These are phyloP conservation scores for Podaxis sp. DNA, from an alignment of 768 basidiomycete species.

Conservation along the genomic window DNA sequence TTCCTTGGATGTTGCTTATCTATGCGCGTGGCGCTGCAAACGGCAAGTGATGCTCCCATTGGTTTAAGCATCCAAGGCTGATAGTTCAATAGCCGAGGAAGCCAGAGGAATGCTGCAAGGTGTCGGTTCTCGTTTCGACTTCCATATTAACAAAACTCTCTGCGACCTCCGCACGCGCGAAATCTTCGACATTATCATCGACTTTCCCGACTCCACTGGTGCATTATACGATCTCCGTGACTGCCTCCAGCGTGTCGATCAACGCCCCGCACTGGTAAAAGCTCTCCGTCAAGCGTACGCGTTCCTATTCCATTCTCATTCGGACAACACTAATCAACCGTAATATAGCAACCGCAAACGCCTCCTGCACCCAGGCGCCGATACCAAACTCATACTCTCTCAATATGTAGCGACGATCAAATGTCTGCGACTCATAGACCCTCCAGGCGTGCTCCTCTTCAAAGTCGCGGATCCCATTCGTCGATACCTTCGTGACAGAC, in stretches of 20 bases:
- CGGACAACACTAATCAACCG: background rate
- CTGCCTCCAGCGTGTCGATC: constrained; percentile 76
- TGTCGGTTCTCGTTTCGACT: constrained; percentile 82
- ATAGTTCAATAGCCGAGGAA: constrained; percentile 52
- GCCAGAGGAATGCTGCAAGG: constrained; percentile 69
- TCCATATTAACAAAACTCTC: constrained; percentile 87
- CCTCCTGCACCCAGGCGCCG: constrained; percentile 92
- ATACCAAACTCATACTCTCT: constrained; percentile 83
- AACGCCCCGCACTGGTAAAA: constrained; percentile 70
- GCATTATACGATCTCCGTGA: constrained; percentile 90
- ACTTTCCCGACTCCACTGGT: constrained; percentile 82
- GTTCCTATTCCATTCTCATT: background rate
- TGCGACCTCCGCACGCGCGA: constrained; percentile 81
- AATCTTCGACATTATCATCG: constrained; percentile 95
- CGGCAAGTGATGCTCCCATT: constrained; percentile 30
- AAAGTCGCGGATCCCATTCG: constrained; percentile 93
- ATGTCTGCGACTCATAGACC: constrained; percentile 86
- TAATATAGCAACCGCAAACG: constrained; percentile 70
- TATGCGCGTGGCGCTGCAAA: constrained; percentile 65
- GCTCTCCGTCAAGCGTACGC: constrained; percentile 77
- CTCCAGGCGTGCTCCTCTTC: constrained; percentile 87
- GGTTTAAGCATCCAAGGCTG: constrained; percentile 9
- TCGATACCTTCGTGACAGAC: constrained; percentile 79
- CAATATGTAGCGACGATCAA: constrained; percentile 93
- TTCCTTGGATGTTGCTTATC: constrained; percentile 81